Percentiles rank a stretch among this genome's conserved stretches.
phyloP scores from a whole-genome alignment of 352 stramenopile genomes.

The Paralagenidium karlingii region DNA sequence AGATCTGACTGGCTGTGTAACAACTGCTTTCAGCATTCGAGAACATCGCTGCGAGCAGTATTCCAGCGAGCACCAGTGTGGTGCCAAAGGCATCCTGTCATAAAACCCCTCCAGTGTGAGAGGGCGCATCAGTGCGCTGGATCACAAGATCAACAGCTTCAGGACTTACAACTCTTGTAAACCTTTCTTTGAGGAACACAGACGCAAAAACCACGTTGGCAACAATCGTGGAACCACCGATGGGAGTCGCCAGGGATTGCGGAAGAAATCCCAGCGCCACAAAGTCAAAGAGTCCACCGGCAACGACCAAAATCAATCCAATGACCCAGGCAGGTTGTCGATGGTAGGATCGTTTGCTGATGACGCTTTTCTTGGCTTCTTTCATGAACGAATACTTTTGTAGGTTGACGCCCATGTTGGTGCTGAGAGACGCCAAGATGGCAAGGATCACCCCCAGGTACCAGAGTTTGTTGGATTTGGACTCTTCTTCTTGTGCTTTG shows the following conservation, averaged over 20 bases:
- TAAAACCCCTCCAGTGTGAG: not conserved
- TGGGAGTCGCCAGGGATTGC: slow-evolving; percentile 64
- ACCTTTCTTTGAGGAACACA: slow-evolving; percentile 64
- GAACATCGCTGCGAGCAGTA: slow-evolving; percentile 70
- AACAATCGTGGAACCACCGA: slow-evolving; percentile 72
- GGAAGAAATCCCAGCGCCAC: slow-evolving; percentile 65
- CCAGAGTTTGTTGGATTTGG: slow-evolving; percentile 20
- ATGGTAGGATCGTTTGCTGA: slow-evolving; percentile 57
- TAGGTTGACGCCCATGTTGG: slow-evolving; percentile 80
- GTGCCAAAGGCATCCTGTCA: slow-evolving; percentile 62
- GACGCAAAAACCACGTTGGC: slow-evolving; percentile 77
- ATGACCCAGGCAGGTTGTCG: slow-evolving; percentile 71
- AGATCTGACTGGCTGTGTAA: slow-evolving; percentile 66
- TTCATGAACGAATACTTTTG: slow-evolving; percentile 86
- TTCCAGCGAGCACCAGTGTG: slow-evolving; percentile 44
- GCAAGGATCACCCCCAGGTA: slow-evolving; percentile 69
- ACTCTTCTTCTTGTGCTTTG: not conserved
- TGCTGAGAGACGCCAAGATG: slow-evolving; percentile 55
- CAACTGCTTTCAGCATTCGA: slow-evolving; percentile 58
- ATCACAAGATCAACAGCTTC: too few species aligned
- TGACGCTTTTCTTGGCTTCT: slow-evolving; percentile 44
- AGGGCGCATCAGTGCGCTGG: too few species aligned
- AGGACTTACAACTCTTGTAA: slow-evolving; percentile 20
- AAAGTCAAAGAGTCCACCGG: slow-evolving; percentile 63
- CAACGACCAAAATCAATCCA: slow-evolving; percentile 51